These are phyloP conservation scores for Ambrosia artemisiifolia DNA, from an alignment of 129 eudicot genomes.

Conservation along the genomic window DNA sequence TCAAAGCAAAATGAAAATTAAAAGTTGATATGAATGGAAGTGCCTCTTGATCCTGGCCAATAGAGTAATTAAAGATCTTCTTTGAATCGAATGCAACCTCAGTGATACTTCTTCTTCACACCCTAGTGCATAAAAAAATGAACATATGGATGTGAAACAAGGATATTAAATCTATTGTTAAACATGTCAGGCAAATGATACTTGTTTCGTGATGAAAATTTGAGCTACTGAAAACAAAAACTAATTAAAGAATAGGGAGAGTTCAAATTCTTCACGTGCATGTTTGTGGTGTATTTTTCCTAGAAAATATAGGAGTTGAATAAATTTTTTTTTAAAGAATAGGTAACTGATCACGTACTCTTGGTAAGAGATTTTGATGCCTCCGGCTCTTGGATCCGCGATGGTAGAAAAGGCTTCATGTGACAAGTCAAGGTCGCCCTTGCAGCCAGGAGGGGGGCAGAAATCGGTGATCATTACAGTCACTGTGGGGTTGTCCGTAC, in stretches of 20 bases:
- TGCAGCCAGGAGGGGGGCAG: conserved; percentile 1
- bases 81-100: background rate
- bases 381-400: background rate
- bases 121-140: background rate
- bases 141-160: background rate
- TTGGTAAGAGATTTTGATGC: conserved; percentile 1
- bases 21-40: background rate
- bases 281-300: too few species aligned
- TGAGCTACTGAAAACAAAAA: background rate
- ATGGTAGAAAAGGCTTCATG: conserved; percentile 1
- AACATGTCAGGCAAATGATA: too few species aligned
- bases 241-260: background rate
- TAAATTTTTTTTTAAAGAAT: too few species aligned
- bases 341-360: background rate
- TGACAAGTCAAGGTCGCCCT: conserved; percentile 4
- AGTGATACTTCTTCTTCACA: background rate
- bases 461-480: background rate
- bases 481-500: background rate
- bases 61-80: background rate
- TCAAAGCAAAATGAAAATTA: background rate
- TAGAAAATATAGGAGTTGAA: too few species aligned
- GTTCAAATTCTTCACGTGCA: too few species aligned
- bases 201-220: too few species aligned
- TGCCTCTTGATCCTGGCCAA: background rate
- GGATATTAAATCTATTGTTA: too few species aligned